Evolutionary conservation across 2,329 filamentous ascomycete species (phyloP), one percentile per base, ranked within the genome.

Genomic region (Salinomyces thailandicus): DNA sequence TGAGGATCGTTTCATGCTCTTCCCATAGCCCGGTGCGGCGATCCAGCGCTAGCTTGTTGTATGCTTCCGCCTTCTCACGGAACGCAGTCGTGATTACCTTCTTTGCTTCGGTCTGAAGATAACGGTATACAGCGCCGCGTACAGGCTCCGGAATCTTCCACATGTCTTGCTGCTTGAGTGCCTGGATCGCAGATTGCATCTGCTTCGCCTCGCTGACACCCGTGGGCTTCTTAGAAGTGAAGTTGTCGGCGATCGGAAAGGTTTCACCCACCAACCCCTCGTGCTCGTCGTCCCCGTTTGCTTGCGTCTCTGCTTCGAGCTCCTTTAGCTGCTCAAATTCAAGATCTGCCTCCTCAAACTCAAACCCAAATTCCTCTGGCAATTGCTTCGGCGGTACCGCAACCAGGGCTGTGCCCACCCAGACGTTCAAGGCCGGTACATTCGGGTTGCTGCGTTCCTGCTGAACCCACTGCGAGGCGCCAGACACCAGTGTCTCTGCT

Each of bases 121-220:
- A 63, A 29, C 73, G 71, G 57, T 87, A 93, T 0, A 89, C 64
- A 0, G 68, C 63, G 0, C 78, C 78, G 5, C 85, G 75, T 13
- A 69, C 56, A 3, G 61, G 55, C 0, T 59, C 48, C 0, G 69
- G 66, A 8, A 89, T 72, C 0, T 69, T 63, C 59, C 74, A 83
- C 12, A 89, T 57, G 46, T 87, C 69, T 0, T 64, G 33, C 15
- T 57, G 55, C 34, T 61, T 48, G 28, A 69, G 46, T 20, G 62
- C 47, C 30, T 61, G 44, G 35, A 62, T 40, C 24, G 67, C 49
- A 26, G n/a, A 9, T n/a, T 26, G 9, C 9, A 9, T 8, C 33
- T 62, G 47, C 18, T 52, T 35, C 34, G 62, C 47, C 18, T 53
- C 36, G 0, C 47, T 59, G 14, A 55, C 38, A 11, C 48, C 47